These are phyloP conservation scores for Populus hybrid DNA, from an alignment of 441 rosid genomes.

Conservation along the genomic window DNA sequence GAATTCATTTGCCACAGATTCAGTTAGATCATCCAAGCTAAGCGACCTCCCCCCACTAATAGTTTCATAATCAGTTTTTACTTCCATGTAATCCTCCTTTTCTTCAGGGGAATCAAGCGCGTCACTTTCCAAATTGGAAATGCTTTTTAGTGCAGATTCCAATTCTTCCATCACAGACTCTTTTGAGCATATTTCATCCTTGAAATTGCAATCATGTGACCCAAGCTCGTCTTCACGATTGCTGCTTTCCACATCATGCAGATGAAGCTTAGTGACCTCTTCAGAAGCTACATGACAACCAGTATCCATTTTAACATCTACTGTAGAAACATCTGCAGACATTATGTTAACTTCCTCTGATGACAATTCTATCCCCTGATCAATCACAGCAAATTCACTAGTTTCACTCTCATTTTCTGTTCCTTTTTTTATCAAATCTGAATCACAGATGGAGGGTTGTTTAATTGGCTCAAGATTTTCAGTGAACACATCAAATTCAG, in stretches of 20 bases:
- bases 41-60: slow-evolving; percentile 34
- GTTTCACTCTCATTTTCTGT: slow-evolving; percentile 37
- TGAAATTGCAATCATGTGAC: slow-evolving; percentile 22
- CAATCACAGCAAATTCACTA: slow-evolving; percentile 39
- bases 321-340: slow-evolving; percentile 10
- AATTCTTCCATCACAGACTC: slow-evolving; percentile 69
- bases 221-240: slow-evolving; percentile 22
- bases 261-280: slow-evolving; percentile 32
- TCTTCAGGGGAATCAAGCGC: slow-evolving; percentile 52
- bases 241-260: slow-evolving; percentile 19
- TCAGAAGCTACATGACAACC: slow-evolving; percentile 21
- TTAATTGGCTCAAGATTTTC: slow-evolving; percentile 37
- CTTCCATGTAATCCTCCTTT: slow-evolving; percentile 34
- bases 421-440: slow-evolving; percentile 24
- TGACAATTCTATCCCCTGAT: slow-evolving; percentile 37
- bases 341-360: slow-evolving; percentile 15
- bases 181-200: slow-evolving; percentile 42
- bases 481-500: slow-evolving; percentile 32
- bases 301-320: slow-evolving; percentile 28
- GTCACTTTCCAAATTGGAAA: slow-evolving; percentile 53
- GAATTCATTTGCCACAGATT: slow-evolving; percentile 78
- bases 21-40: slow-evolving; percentile 54
- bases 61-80: slow-evolving; percentile 27
- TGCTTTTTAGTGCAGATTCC: slow-evolving; percentile 62
- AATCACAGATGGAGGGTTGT: slow-evolving; percentile 22